Evolutionary conservation across 371 early-diverging fungal species (phyloP).

Genomic region (Circinella minor): DNA sequence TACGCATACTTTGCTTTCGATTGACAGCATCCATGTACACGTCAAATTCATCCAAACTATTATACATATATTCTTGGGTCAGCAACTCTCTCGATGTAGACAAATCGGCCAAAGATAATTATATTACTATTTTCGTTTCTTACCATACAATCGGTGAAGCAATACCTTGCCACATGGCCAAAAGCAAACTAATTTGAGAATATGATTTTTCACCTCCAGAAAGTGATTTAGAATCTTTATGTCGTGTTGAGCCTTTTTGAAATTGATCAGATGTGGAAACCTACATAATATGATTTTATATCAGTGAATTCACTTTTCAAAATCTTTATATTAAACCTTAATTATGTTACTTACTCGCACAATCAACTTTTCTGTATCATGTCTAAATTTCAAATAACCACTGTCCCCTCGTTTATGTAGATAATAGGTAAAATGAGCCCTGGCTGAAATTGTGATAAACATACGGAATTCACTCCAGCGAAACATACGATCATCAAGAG

Average conservation of each 20-base stretch:
- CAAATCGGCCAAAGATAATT: background rate
- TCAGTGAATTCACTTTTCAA: too few relatives aligned
- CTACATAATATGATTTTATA: constrained; percentile 2
- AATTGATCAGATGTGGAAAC: constrained; percentile 52
- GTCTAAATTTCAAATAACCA: constrained; percentile 87
- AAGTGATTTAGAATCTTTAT: constrained; percentile 89
- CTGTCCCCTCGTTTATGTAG: constrained; percentile 87
- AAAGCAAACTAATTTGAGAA: constrained; percentile 94
- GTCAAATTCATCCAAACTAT: constrained; percentile 98
- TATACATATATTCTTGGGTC: background rate
- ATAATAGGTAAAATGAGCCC: constrained; percentile 70
- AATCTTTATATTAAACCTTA: too few relatives aligned
- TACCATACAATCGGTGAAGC: constrained; percentile 92
- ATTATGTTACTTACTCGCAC: constrained; percentile 58
- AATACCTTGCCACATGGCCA: constrained; percentile 98
- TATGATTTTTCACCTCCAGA: constrained; percentile 99
- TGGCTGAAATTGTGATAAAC: constrained; percentile 78
- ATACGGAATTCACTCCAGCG: constrained; percentile 73
- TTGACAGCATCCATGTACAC: constrained; percentile 99
- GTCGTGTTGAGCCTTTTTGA: constrained; percentile 40
- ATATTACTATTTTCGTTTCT: background rate
- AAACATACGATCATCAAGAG: constrained; percentile 63
- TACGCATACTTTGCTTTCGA: constrained; percentile 82
- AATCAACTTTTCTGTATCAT: constrained; percentile 69
- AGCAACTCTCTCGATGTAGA: background rate